Evolutionary conservation across 176 grass and related monocot species (phyloP).

Genomic region (Secale cereale): DNA sequence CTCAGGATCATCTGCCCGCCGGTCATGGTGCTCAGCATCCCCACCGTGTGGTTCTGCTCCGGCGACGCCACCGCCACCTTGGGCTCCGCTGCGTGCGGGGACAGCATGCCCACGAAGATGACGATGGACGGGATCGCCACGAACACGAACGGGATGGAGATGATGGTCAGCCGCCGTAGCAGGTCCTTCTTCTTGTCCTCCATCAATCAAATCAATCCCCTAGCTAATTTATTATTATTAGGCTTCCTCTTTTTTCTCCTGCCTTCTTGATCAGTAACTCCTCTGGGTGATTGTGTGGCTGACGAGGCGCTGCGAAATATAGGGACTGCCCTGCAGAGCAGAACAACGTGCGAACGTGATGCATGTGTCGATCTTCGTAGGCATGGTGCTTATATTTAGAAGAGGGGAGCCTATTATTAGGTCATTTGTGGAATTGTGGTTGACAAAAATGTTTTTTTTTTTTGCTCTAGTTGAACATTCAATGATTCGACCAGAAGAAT

Average conservation of each 20-base stretch:
- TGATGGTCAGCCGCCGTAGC: slow-evolving; percentile 40
- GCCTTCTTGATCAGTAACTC: not conserved
- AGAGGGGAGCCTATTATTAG: not conserved
- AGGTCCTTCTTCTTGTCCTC: slow-evolving; percentile 43
- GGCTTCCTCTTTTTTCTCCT: not conserved
- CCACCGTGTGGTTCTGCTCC: slow-evolving; percentile 44
- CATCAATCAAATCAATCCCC: not conserved
- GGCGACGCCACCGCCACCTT: not conserved
- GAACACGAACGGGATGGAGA: slow-evolving; percentile 61
- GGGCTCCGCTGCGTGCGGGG: slow-evolving; percentile 38
- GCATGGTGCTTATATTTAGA: not conserved
- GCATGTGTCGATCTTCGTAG: not conserved
- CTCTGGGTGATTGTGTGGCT: not conserved
- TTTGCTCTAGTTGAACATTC: not conserved
- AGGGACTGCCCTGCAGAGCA: not conserved
- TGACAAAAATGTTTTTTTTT: not conserved
- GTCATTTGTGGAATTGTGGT: not conserved
- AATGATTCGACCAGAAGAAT: not conserved
- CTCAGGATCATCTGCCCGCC: slow-evolving; percentile 59
- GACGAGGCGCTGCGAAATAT: not conserved
- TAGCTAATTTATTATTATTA: not conserved
- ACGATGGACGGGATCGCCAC: slow-evolving; percentile 42
- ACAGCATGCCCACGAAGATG: slow-evolving; percentile 37
- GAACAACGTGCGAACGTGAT: not conserved
- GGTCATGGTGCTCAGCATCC: slow-evolving; percentile 55